Evolutionary conservation across 495 filamentous ascomycete species (phyloP).

Genomic region (Tetracladium setigerum): DNA sequence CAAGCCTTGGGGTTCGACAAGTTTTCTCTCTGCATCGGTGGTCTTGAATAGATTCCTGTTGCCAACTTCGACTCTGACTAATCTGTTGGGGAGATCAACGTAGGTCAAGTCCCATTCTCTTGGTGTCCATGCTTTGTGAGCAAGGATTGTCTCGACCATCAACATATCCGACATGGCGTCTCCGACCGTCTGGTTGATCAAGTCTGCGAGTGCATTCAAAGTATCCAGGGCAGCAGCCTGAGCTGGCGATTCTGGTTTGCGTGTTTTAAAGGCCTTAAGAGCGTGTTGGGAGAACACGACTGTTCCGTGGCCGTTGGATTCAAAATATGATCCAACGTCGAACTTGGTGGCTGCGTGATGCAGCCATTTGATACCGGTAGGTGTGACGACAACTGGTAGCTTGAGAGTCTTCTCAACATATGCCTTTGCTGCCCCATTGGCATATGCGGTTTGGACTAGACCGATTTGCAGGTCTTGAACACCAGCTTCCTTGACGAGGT

Average conservation of each 20-base stretch:
- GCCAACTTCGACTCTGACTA: conserved; percentile 81
- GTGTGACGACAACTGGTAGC: conserved; percentile 84
- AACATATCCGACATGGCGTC: conserved; percentile 94
- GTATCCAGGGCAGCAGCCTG: conserved; percentile 80
- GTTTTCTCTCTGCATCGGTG: conserved; percentile 82
- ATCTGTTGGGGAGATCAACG: conserved; percentile 90
- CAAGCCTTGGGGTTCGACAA: conserved; percentile 69
- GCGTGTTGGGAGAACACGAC: conserved; percentile 86
- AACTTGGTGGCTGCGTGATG: conserved; percentile 89
- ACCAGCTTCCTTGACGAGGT: conserved; percentile 73
- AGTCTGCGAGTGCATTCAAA: conserved; percentile 69
- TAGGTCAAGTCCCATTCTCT: conserved; percentile 92
- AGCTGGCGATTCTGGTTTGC: conserved; percentile 81
- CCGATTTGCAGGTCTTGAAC: conserved; percentile 80
- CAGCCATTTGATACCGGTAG: conserved; percentile 94
- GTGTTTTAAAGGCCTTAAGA: conserved; percentile 62
- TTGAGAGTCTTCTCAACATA: conserved; percentile 84
- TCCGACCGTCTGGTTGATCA: conserved; percentile 97
- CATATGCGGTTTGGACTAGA: conserved; percentile 95
- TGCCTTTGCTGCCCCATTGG: conserved; percentile 90
- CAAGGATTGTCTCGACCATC: conserved; percentile 91
- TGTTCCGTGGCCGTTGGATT: conserved; percentile 96
- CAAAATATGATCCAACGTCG: conserved; percentile 96
- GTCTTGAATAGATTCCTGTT: conserved; percentile 84
- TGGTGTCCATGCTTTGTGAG: conserved; percentile 87